Percentiles rank a stretch among this genome's conserved stretches.
Conservation (phyloP, 768 basidiomycete genomes). For the Suillus decipiens region DNA sequence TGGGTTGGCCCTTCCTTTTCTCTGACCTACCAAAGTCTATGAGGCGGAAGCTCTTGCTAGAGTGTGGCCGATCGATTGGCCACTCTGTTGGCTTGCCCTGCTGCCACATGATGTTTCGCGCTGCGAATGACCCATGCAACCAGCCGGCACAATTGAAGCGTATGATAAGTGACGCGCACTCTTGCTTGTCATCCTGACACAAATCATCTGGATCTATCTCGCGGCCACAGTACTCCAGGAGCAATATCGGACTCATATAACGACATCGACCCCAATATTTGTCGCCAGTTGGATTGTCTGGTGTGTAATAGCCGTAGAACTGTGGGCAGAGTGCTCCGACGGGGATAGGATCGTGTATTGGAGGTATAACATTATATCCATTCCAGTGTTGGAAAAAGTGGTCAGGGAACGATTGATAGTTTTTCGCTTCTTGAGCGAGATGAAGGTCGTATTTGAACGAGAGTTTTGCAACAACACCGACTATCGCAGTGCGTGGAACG, state of each 20-base stretch:
- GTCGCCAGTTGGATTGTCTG: conserved; percentile 23
- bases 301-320: conserved; percentile 62
- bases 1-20: too few relatives aligned
- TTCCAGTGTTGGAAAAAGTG: conserved; percentile 28
- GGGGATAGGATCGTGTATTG: conserved; percentile 44
- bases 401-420: conserved; percentile 28
- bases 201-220: conserved; percentile 34
- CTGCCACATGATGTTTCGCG: too few relatives aligned
- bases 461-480: conserved; percentile 47
- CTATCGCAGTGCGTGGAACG: conserved; percentile 32
- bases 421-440: conserved; percentile 31
- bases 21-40: conserved; percentile 51
- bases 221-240: conserved; percentile 46
- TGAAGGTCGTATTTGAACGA: conserved; percentile 40
- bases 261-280: too few relatives aligned
- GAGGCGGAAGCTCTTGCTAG: conserved; percentile 30
- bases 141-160: too few relatives aligned
- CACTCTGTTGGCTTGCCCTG: conserved; percentile 37
- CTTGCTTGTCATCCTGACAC: conserved; percentile 38
- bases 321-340: too few relatives aligned
- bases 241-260: conserved; percentile 41
- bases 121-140: too few relatives aligned
- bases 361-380: conserved; percentile 21
- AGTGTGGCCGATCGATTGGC: conserved; percentile 1
- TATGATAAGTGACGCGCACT: conserved; percentile 42